Conservation (phyloP, 306 rosid species). For the Acmispon strigosus region DNA sequence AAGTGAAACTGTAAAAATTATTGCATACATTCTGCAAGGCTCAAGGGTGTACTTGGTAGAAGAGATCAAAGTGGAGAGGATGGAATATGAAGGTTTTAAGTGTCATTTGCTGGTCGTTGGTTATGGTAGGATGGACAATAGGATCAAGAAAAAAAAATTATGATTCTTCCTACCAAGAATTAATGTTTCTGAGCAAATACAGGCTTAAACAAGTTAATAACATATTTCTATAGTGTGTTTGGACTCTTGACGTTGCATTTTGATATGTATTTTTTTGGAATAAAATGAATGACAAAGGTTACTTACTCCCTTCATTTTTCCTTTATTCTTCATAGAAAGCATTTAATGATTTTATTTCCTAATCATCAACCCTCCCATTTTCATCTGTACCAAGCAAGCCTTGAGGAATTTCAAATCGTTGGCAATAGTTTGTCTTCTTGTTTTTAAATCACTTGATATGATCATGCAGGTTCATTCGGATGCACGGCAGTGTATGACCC, state of each 20-base stretch:
- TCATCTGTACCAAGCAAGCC: not conserved
- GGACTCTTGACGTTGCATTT: constrained; percentile 6
- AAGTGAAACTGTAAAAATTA: not conserved
- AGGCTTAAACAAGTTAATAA: not conserved
- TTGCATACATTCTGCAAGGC: not conserved
- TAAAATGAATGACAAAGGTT: not conserved
- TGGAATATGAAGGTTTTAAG: not conserved
- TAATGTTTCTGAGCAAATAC: not conserved
- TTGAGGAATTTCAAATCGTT: not conserved
- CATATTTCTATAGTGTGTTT: not conserved
- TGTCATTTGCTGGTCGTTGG: not conserved
- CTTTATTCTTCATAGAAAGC: not conserved
- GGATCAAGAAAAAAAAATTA: not conserved
- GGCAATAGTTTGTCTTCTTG: not conserved
- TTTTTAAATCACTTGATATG: constrained; percentile 10
- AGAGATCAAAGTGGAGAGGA: not conserved
- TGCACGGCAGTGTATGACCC: constrained; percentile 76
- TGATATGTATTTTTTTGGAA: not conserved
- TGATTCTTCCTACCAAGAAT: not conserved
- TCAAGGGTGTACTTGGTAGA: not conserved
- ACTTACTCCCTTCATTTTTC: not conserved
- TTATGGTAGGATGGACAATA: not conserved
- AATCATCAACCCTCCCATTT: not conserved
- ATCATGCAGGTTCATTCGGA: constrained; percentile 58
- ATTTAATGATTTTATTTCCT: not conserved